Base-by-base conservation (phyloP, 441 rosid genomes). In the Populus trichocarpa region DNA sequence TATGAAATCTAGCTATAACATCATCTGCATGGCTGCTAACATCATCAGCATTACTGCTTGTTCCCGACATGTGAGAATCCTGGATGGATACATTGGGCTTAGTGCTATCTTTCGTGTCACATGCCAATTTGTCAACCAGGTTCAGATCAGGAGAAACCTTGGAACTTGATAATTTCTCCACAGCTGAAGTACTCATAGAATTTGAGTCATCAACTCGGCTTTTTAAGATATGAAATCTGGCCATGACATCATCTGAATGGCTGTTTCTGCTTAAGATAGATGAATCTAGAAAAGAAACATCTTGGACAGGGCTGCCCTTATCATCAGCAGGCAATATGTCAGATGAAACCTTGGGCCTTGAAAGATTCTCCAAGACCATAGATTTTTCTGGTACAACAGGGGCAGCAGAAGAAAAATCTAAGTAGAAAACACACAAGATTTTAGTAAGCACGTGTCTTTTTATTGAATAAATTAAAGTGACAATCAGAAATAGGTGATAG, bases 1-100 rank as follows among this genome's bases (percentile, higher is more conserved):
- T 83, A 50, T 75, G 78, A 79, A 83, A 84, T 81, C 91, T 87
- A 40, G 88, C 86, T 81, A 87, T 78, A 53, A 87, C 87, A 86
- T 90, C 90, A 82, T 86, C 86, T 70, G 70, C 77, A 77, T 75
- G 75, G 76, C 72, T 75, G 82, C 82, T 83, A 42, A 87, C 86
- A 86, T 88, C 90, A 82, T 85, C 86, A 67, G 70, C 77, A 76
- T 75, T 74, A 76, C 72, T 75, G 81, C 81, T 83, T 65, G 77
- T 71, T 69, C 79, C 83, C 71, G 69, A 42, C 35, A 70, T 76
- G 40, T 82, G 74, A 36, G 78, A 76, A 81, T 80, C 77, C 33
- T 69, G 83, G 76, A 73, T 38, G 14, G 80, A 75, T 77, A 30
- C 33, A 82, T 75, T 80, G 36, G 71, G 50, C 63, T 73, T 69